Evolutionary conservation across 2,329 filamentous ascomycete species (phyloP).

Genomic region (Cladosporium sp.): DNA sequence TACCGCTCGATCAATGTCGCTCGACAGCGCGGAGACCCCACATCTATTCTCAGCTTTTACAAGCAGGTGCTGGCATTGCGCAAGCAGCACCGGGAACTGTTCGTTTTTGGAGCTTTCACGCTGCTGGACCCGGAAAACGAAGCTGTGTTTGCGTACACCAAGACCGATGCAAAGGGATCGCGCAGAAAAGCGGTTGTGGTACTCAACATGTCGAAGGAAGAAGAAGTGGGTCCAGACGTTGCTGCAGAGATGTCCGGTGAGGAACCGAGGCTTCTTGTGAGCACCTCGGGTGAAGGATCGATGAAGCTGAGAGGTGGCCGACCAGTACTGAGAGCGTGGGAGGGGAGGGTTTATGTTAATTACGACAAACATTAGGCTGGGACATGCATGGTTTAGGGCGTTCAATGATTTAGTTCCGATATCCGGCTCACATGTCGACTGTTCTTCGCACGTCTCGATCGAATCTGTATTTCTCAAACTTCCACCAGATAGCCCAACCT

Average conservation of each 20-base stretch:
- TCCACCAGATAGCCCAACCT: conserved; percentile 16
- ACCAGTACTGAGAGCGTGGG: conserved; percentile 27
- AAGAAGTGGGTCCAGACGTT: conserved; percentile 15
- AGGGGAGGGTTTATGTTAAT: conserved; percentile 33
- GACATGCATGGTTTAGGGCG: too few relatives aligned
- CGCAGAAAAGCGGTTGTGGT: conserved; percentile 31
- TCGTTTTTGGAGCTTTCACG: conserved; percentile 62
- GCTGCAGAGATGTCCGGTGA: neutral
- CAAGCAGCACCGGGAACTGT: conserved; percentile 55
- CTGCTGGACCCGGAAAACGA: conserved; percentile 47
- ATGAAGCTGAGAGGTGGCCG: conserved; percentile 6
- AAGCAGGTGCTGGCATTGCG: conserved; percentile 47
- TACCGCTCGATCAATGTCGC: conserved; percentile 58
- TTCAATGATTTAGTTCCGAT: too few relatives aligned
- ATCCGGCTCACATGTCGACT: too few relatives aligned
- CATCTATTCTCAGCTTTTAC: conserved; percentile 58
- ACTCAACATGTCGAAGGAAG: conserved; percentile 33
- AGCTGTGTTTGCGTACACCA: conserved; percentile 47
- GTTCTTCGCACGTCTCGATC: conserved; percentile 2
- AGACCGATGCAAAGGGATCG: conserved; percentile 20
- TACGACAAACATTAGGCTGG: neutral
- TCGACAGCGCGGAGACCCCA: conserved; percentile 41
- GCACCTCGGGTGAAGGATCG: conserved; percentile 26
- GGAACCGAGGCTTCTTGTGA: conserved; percentile 40
- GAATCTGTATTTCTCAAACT: conserved; percentile 12